Base-by-base conservation (phyloP, 108 stramenopile genomes). In the Stephanodiscus minutulus region DNA sequence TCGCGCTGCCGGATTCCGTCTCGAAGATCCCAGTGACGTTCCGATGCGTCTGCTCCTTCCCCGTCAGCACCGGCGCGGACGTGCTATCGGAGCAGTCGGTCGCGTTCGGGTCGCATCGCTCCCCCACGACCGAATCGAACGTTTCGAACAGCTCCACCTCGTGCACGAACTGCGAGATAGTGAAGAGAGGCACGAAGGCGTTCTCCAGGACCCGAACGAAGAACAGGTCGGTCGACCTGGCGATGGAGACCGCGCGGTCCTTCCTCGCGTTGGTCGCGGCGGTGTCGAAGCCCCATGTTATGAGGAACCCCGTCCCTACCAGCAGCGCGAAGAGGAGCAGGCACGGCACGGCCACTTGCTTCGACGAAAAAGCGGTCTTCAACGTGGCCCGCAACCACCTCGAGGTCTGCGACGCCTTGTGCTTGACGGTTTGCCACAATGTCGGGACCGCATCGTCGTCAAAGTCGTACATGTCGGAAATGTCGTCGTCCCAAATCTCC, bases 111-210 rank as follows among this genome's bases (percentile, higher is more conserved):
- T 78, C 65, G 27, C 77, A 67, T 15, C 77, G 72, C 3, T 78
- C 66, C 15, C 77, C 72, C 33, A 78, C 35, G 28, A 35, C 68
- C 11, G 18, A 1, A 72, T 71, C 70, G 10, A 78, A 52, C 17
- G 21, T 9, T 47, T 50, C 49, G 57, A 78, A 78, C 1, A 28
- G 54, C 6, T 35, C 39, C 31, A 78, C 50, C 44, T 78, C 65
- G 12, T 48, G 21, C 25, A 76, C 44, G 36, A 76, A 76, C 56
- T 64, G 63, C 17, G 74, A 18, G n/a, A 76, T 70, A 21, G 74
- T 76, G 20, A 76, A 76, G 0, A 76, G 60, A 17, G 74, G 74
- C 21, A 70, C 41, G 27, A 76, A 71, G 8, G 74, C 74, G 29
- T 71, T 62, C 17, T 76, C 74, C 21, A 76, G 61, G 11, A 63